These are phyloP conservation scores for Isoetes taiwanensis DNA, from an alignment of 75 land plant species.

Conservation along the genomic window DNA sequence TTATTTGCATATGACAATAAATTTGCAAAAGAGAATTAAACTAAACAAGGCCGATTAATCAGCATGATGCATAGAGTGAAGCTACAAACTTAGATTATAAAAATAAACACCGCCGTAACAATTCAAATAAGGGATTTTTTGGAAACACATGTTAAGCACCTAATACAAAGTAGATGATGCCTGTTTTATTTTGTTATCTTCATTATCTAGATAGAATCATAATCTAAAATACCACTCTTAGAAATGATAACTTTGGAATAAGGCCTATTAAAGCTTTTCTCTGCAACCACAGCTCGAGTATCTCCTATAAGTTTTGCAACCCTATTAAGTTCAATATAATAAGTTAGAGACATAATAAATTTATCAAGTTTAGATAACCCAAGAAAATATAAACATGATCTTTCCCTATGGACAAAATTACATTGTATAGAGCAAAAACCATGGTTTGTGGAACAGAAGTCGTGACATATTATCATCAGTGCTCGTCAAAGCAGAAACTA, in stretches of 20 bases:
- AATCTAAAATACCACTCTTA: constrained; percentile 50
- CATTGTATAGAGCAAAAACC: not conserved
- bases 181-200: too few species aligned
- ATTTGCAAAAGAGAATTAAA: too few species aligned
- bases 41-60: too few species aligned
- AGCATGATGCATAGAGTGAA: too few species aligned
- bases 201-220: not conserved
- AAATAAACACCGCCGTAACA: too few species aligned
- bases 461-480: not conserved
- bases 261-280: constrained; percentile 89
- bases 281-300: constrained; percentile 91
- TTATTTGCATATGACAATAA: too few species aligned
- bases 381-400: too few species aligned
- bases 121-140: too few species aligned
- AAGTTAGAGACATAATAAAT: not conserved
- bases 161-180: too few species aligned
- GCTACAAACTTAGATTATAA: too few species aligned
- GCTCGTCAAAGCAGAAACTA: not conserved
- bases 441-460: not conserved
- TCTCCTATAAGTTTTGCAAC: constrained; percentile 93
- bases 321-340: constrained; percentile 17
- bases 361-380: constrained; percentile 3
- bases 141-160: too few species aligned
- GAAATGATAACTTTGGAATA: constrained; percentile 69
- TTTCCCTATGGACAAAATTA: too few species aligned